Evolutionary conservation across 1,284 basidiomycete species (phyloP).

Genomic region (Neonothopanus nambi): DNA sequence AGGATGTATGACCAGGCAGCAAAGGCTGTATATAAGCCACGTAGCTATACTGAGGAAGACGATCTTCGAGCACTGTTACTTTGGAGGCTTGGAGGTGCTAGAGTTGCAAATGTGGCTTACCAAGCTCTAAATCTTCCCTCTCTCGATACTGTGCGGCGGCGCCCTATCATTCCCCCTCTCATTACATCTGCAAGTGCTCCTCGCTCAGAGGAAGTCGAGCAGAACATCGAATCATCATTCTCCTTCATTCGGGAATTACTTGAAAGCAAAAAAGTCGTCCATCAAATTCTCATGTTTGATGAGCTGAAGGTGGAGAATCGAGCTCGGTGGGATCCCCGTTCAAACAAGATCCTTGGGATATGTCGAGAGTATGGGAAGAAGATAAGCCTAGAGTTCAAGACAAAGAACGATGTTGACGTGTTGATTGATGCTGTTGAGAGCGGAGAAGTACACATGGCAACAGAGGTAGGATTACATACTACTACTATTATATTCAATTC

Average conservation of each 20-base stretch:
- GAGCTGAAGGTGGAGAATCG: constrained; percentile 26
- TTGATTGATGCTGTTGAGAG: constrained; percentile 6
- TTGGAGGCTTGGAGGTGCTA: constrained; percentile 16
- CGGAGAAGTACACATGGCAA: constrained; percentile 21
- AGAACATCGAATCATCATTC: constrained; percentile 6
- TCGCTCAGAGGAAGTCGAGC: constrained; percentile 4
- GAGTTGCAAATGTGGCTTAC: constrained; percentile 14
- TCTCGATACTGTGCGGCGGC: constrained; percentile 10
- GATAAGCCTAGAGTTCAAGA: constrained; percentile 18
- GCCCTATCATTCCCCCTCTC: constrained; percentile 13
- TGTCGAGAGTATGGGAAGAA: constrained; percentile 25
- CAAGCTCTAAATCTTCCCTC: constrained; percentile 14
- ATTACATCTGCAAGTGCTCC: constrained; percentile 9
- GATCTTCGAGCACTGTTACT: constrained; percentile 8
- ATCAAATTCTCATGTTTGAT: constrained; percentile 26
- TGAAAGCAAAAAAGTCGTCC: background rate
- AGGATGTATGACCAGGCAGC: constrained; percentile 7
- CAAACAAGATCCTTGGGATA: constrained; percentile 25
- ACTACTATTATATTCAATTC: too few species aligned
- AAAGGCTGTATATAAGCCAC: constrained; percentile 9
- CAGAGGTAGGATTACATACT: constrained; percentile 22
- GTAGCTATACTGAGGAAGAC: constrained; percentile 12
- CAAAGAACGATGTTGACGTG: constrained; percentile 1
- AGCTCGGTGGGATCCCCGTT: constrained; percentile 22
- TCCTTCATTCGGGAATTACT: background rate